A percentile compares a stretch with the other conserved stretches of the same genome.
Conservation (phyloP, 2,329 filamentous ascomycete genomes). For the Aspergillus sclerotialis region DNA sequence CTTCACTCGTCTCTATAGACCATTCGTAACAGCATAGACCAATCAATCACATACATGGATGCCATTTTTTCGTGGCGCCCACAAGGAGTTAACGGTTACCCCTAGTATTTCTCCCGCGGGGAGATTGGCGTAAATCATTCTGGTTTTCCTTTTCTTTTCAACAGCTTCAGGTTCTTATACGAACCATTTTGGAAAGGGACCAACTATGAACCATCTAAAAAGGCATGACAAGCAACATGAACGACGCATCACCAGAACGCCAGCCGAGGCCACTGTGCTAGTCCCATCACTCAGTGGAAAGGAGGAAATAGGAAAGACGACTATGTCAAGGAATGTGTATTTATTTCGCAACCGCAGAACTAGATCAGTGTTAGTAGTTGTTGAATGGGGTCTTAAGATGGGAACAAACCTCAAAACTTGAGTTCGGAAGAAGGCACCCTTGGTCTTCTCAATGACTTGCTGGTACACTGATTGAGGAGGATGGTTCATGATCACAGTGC, state of each 20-base stretch:
- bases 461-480: conserved; percentile 97
- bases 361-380: conserved; percentile 13
- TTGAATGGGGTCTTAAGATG: neutral
- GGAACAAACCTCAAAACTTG: conserved; percentile 66
- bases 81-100: neutral
- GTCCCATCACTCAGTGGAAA: conserved; percentile 28
- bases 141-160: conserved; percentile 1
- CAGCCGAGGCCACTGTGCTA: conserved; percentile 36
- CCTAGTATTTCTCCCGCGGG: neutral
- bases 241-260: conserved; percentile 35
- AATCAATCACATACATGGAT: conserved; percentile 13
- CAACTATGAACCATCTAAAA: conserved; percentile 1
- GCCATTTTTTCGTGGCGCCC: conserved; percentile 9
- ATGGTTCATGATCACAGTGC: conserved; percentile 99
- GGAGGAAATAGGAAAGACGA: conserved; percentile 22
- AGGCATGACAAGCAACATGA: conserved; percentile 15
- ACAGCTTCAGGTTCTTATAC: conserved; percentile 1
- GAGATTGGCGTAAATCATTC: neutral
- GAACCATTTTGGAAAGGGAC: neutral
- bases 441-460: conserved; percentile 98
- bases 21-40: conserved; percentile 35
- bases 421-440: conserved; percentile 97
- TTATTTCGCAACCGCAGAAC: conserved; percentile 47
- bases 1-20: conserved; percentile 34
- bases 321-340: conserved; percentile 18